phyloP scores from a whole-genome alignment of 129 eudicot genomes.

The Flaveria sonorensis region DNA sequence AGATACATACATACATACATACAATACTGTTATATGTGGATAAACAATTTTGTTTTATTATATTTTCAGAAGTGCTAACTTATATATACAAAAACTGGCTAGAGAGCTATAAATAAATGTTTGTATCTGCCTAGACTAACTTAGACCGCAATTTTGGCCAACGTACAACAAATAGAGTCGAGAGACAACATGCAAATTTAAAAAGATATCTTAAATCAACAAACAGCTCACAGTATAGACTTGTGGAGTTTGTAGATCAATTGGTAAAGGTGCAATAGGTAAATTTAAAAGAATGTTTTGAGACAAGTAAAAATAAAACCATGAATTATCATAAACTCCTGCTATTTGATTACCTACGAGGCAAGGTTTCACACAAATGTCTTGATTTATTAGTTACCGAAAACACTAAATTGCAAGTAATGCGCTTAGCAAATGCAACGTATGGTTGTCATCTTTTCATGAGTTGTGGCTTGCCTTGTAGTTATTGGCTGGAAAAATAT shows the following conservation, averaged over 20 bases:
- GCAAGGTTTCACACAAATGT: neutral
- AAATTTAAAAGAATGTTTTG: neutral
- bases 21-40: neutral
- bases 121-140: neutral
- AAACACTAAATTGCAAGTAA: neutral
- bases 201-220: neutral
- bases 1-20: neutral
- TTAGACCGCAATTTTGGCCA: neutral
- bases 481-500: neutral
- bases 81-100: neutral
- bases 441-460: neutral
- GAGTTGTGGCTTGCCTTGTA: neutral
- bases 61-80: no score
- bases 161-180: neutral
- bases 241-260: neutral
- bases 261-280: neutral
- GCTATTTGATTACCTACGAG: neutral
- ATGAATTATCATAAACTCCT: neutral
- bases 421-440: neutral
- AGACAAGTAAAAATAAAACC: neutral
- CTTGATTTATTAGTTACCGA: neutral
- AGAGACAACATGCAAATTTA: neutral
- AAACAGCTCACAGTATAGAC: neutral
- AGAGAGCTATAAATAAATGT: neutral
- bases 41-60: no score